phyloP scores from a whole-genome alignment of 257 asterid species.

The Gentiana straminea region DNA sequence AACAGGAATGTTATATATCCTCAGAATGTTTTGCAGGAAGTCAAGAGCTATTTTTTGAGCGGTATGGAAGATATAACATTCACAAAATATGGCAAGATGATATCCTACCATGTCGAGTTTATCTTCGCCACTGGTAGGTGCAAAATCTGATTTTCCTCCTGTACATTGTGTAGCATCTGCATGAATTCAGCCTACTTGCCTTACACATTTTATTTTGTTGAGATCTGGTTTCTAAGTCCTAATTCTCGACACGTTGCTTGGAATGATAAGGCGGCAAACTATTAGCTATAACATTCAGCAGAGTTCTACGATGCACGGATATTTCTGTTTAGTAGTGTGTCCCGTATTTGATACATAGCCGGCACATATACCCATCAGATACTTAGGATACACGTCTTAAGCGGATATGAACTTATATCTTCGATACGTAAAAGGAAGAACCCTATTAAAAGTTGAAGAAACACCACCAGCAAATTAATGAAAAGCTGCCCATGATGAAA shows the following conservation, averaged over 20 bases:
- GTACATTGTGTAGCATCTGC: background rate
- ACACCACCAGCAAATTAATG: too few species aligned
- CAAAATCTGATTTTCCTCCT: background rate
- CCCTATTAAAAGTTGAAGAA: too few species aligned
- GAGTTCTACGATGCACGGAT: background rate
- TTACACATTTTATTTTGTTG: background rate
- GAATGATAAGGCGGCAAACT: too few species aligned
- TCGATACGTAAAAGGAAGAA: too few species aligned
- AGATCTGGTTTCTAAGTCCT: background rate
- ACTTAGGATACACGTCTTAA: too few species aligned
- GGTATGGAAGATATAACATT: constrained; percentile 51
- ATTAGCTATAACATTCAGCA: too few species aligned
- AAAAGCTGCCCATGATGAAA: too few species aligned
- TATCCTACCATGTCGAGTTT: constrained; percentile 82
- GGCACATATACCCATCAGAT: too few species aligned
- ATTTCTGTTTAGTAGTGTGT: background rate
- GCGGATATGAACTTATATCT: too few species aligned
- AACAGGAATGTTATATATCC: too few species aligned
- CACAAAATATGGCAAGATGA: constrained; percentile 80
- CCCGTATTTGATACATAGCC: too few species aligned
- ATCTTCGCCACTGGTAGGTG: constrained; percentile 92
- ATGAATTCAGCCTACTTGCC: background rate
- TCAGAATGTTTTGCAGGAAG: constrained; percentile 36
- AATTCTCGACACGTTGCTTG: too few species aligned
- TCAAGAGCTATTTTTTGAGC: constrained; percentile 45